Percentiles rank a stretch among this genome's conserved stretches.
Evolutionary conservation across 164 flowering plant species (phyloP).

Genomic region (Umbellularia californica): DNA sequence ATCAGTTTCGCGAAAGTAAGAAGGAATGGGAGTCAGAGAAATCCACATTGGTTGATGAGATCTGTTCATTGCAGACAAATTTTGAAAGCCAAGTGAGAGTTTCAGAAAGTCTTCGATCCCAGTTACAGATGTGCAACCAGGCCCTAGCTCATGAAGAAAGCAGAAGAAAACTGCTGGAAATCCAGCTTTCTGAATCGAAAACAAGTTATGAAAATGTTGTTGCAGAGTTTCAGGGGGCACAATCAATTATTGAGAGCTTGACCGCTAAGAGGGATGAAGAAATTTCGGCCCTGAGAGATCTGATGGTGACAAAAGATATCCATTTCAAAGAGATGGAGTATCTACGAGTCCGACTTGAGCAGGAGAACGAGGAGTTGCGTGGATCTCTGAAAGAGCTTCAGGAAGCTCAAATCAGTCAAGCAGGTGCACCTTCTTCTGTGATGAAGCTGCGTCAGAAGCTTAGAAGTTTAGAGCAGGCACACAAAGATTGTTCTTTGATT

Average conservation of each 20-base stretch:
- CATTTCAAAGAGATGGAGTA: slow-evolving; percentile 46
- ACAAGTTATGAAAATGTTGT: slow-evolving; percentile 33
- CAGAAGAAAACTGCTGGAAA: slow-evolving; percentile 46
- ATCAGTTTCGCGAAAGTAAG: slow-evolving; percentile 32
- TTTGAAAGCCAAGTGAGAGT: slow-evolving; percentile 46
- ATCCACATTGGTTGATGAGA: slow-evolving; percentile 33
- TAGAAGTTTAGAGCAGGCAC: slow-evolving; percentile 42
- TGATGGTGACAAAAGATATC: slow-evolving; percentile 37
- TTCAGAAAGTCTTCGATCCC: slow-evolving; percentile 33
- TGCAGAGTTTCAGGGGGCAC: slow-evolving; percentile 40
- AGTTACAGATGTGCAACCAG: slow-evolving; percentile 52
- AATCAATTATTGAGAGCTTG: slow-evolving; percentile 30
- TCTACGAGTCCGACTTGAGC: slow-evolving; percentile 37
- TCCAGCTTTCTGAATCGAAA: slow-evolving; percentile 41
- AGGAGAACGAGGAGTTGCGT: slow-evolving; percentile 46
- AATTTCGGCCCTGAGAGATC: slow-evolving; percentile 40
- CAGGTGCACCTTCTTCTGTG: slow-evolving; percentile 30
- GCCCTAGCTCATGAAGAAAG: slow-evolving; percentile 63
- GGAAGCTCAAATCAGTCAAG: slow-evolving; percentile 49
- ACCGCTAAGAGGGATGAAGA: slow-evolving; percentile 41
- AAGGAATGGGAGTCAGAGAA: slow-evolving; percentile 56
- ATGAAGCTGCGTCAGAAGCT: slow-evolving; percentile 48
- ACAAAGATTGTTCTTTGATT: slow-evolving; percentile 38
- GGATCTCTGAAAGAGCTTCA: slow-evolving; percentile 50
- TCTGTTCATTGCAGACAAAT: slow-evolving; percentile 34